Evolutionary conservation across 345 rosid genomes (phyloP), one percentile per base, ranked within the genome.

Genomic region (Rubroshorea leprosula): DNA sequence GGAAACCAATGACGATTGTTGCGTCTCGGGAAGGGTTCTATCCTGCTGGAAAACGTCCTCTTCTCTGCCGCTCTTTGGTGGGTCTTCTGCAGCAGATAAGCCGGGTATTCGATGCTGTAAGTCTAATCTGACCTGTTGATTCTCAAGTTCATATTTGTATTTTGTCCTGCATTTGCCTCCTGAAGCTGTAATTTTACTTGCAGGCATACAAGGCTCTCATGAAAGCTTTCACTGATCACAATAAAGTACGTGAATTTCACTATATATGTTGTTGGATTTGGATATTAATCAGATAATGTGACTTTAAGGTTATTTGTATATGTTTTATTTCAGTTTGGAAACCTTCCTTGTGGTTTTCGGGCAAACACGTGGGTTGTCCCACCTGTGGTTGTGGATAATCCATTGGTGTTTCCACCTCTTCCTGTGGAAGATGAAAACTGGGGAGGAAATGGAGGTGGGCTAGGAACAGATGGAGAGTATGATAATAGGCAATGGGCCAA

Each of bases 291-390:
- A 23, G 55, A 27, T 49, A 15, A 51, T n/a, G 23, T 60, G 61
- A 23, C 18, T 48, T 35, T 4, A 14, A 29, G 65, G 13, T 57
- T 5, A 31, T 23, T 22, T 49, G 46, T 45, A 3, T 4, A 45
- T 4, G 27, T 45, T 46, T 15, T 29, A 31, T 71, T 66, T 66
- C 81, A 92, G 99, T 92, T 89, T 79, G 99, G 97, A 58, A 92
- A 89, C 74, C 89, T 92, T 74, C 97, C 99, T 17, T 89, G 80
- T 44, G 94, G 99, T 49, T 89, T 84, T 72, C 93, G 99, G 26
- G 82, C 96, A 55, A 92, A 89, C 71, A 78, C 99, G 26, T 92
- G 96, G 96, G 87, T 92, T 44, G 88, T 92, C 51, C 94, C 94
- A 60, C 97, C 97, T n/a, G 75, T 77, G 69, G 91, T 85, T 58